phyloP scores from a whole-genome alignment of 2,329 filamentous ascomycete genomes.

The Cucurbitaria berberidis region DNA sequence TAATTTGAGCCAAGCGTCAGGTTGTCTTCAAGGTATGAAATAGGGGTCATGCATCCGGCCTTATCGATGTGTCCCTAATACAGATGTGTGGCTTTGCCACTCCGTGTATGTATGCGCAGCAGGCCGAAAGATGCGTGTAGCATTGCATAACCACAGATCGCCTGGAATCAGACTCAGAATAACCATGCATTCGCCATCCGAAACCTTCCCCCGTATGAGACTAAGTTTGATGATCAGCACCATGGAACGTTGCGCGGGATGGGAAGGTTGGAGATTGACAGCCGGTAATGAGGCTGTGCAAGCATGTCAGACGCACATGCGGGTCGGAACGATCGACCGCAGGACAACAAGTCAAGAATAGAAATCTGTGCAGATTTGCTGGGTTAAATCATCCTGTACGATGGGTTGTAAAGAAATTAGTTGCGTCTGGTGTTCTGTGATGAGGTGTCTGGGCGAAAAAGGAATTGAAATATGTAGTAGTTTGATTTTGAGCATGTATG shows the following conservation, averaged over 20 bases:
- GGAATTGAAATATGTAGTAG: too few relatives aligned
- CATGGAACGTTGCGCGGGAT: conserved; percentile 12
- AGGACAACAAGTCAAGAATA: background rate
- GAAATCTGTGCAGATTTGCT: background rate
- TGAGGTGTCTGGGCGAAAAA: background rate
- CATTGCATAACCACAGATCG: too few relatives aligned
- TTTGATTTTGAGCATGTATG: too few relatives aligned
- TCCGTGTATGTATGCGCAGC: background rate
- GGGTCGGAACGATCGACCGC: conserved; percentile 14
- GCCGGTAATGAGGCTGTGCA: conserved; percentile 26
- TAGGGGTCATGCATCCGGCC: conserved; percentile 6
- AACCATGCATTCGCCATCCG: background rate
- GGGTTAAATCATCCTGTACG: background rate
- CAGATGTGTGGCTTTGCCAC: background rate
- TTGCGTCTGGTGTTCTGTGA: background rate
- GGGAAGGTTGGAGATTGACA: conserved; percentile 5
- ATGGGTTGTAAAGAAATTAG: background rate
- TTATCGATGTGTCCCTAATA: background rate
- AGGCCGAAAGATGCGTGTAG: too few relatives aligned
- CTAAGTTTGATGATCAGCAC: conserved; percentile 10
- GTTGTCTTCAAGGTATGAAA: background rate
- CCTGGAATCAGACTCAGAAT: too few relatives aligned
- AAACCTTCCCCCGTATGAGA: too few relatives aligned
- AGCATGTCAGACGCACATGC: conserved; percentile 17
- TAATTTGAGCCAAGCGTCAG: background rate